Evolutionary conservation across 305 asterid species (phyloP), one percentile per base, ranked within the genome.

Genomic region (Fraxinus nigra): DNA sequence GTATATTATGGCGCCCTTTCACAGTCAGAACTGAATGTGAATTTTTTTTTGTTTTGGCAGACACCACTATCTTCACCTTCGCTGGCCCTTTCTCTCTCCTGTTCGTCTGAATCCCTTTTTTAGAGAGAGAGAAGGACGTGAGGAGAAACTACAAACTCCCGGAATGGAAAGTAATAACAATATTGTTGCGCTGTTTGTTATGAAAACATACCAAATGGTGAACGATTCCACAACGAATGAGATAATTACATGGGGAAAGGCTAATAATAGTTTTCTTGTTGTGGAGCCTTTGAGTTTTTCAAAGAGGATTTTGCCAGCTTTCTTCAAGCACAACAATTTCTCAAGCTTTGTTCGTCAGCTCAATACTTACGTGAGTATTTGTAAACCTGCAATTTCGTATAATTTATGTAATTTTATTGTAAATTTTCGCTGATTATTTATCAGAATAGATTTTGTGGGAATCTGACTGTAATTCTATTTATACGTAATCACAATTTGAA

Each of bases 321-420:
- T 87, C 74, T 94, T 94, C 83, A 94, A 94, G 87, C 98, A 94
- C 86, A 91, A 89, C 79, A 94, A 93, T 87, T 94, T 94, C 90
- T 92, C 97, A 35, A 94, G 98, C 89, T 94, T 94, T 46, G 94
- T 94, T 72, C 97, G 98, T 32, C 98, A 94, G 87, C 95, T 93
- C 85, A 94, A 94, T 76, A 93, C 98, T 74, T 92, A 94, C 74
- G 98, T 94, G 75, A 88, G 97, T 88, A 16, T 11, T 81, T 16
- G 8, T 16, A 8, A 6, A 6, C 28, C 9, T 26, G 32, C 3
- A 26, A 24, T 65, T 26, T 7, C 14, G 10, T 67, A 14, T 40
- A 2, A 14, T 22, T 65, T 82, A n/a, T 74, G 7, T 14, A 10
- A 35, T 56, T 37, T 74, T 59, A 14, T 24, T 26, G 34, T 7